phyloP scores from a whole-genome alignment of 148 eudicot genomes.

The Cornus kousa region DNA sequence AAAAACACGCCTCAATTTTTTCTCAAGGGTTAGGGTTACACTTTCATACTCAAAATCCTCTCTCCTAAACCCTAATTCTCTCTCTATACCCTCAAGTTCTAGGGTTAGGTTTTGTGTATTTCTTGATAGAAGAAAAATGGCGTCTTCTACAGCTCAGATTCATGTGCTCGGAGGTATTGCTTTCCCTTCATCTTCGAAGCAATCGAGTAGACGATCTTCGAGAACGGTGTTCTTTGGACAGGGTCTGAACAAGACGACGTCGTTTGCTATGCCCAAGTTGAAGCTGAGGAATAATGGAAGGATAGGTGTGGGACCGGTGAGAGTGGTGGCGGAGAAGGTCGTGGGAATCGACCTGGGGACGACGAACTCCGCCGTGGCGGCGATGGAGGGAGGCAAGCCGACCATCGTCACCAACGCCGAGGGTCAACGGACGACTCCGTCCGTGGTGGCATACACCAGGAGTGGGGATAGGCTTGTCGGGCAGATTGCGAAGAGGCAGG shows the following conservation, averaged over 20 bases:
- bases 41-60: not conserved
- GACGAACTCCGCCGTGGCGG: constrained; percentile 77
- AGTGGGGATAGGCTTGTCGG: constrained; percentile 57
- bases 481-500: constrained; percentile 60
- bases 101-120: constrained; percentile 8
- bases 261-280: constrained; percentile 14
- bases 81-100: not conserved
- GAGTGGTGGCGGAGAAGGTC: constrained; percentile 59
- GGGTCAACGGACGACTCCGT: constrained; percentile 75
- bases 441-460: constrained; percentile 66
- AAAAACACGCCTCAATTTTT: not conserved
- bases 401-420: constrained; percentile 57
- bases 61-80: not conserved
- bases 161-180: constrained; percentile 34
- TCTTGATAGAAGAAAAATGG: constrained; percentile 21
- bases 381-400: constrained; percentile 79
- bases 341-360: constrained; percentile 77
- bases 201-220: not conserved
- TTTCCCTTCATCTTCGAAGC: not conserved
- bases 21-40: not conserved
- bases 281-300: not conserved
- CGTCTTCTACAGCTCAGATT: constrained; percentile 36
- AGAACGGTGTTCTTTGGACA: constrained; percentile 37
- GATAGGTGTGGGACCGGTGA: constrained; percentile 17
- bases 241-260: constrained; percentile 6